phyloP scores from a whole-genome alignment of 2,329 filamentous ascomycete species.

The Aureobasidium uvarum region DNA sequence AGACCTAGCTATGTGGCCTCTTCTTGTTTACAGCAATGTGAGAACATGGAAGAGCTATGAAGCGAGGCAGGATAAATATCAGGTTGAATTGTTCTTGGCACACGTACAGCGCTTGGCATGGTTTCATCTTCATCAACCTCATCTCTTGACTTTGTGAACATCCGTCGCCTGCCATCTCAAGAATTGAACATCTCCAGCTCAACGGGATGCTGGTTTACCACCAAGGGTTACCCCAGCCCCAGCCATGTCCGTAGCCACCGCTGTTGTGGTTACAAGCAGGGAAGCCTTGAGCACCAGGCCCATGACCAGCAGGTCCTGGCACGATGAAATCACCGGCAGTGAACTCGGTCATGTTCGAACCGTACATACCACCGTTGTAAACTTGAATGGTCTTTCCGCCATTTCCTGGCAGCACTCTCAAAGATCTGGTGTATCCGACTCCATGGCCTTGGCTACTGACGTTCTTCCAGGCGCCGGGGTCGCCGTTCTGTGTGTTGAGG shows the following conservation, averaged over 20 bases:
- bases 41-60: not conserved
- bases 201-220: not conserved
- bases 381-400: conserved; percentile 18
- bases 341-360: conserved; percentile 11
- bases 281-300: conserved; percentile 17
- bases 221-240: conserved; percentile 19
- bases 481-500: conserved; percentile 49
- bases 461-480: conserved; percentile 48
- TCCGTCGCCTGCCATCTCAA: not conserved
- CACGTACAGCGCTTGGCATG: conserved; percentile 6
- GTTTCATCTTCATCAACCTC: not conserved
- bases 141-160: not conserved
- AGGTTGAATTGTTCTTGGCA: conserved; percentile 12
- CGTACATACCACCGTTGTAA: conserved; percentile 20
- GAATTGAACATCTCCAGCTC: not conserved
- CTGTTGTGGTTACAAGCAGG: conserved; percentile 21
- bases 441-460: conserved; percentile 42
- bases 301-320: conserved; percentile 12
- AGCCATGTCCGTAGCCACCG: conserved; percentile 18
- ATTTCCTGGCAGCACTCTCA: conserved; percentile 46
- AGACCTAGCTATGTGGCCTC: not conserved
- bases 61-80: not conserved
- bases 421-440: conserved; percentile 48
- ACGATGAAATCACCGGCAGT: conserved; percentile 20
- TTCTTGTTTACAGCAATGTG: not conserved